Base-by-base conservation (phyloP, 1,284 basidiomycete species). In the Somion occarium region DNA sequence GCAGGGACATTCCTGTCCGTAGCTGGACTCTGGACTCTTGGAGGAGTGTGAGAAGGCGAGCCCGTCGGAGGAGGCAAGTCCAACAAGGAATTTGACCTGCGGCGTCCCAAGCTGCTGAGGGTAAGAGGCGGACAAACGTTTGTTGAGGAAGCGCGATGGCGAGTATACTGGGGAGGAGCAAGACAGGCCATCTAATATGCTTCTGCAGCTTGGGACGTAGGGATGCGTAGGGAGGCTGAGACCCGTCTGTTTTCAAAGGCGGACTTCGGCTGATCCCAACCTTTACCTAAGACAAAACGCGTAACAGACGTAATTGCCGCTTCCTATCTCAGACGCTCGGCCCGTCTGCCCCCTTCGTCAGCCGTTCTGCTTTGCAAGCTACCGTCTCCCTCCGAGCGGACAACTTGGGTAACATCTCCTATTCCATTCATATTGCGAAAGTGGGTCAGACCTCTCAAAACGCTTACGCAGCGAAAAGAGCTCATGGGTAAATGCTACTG, bases 81-180 rank as follows among this genome's bases (percentile, higher is more conserved):
- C 38, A 71, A 55, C 49, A 68, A 62, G 46, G 73, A 70, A 50
- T 69, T 71, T 3, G 71, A 71, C 30, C 75, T 74, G 54, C 80
- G 76, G 26, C 61, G 50, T 37, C 79, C 81, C 44, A 83, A 71
- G 48, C 81, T 72, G 55, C 70, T 67, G 54, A 80, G 65, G 44
- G 80, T 76, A 27, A 82, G 62, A 11, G 76, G 70, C 27, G 81
- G 76, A 34, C 79, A 73, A 38, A 83, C 71, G 60, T 73, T 80
- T 19, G 82, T 81, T 38, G 83, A 86, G 26, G 78, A 82, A 0
- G 84, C 79, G 53, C 82, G 76, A 61, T 71, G 70, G 55, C 81
- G 75, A 61, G 56, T 71, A 56, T 60, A 71, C 64, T 63, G 64
- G 58, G 70, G 70, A 53, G 69, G 51, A 44, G 65, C 63, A 48